phyloP scores from a whole-genome alignment of 129 eudicot genomes.

The Calendula officinalis region DNA sequence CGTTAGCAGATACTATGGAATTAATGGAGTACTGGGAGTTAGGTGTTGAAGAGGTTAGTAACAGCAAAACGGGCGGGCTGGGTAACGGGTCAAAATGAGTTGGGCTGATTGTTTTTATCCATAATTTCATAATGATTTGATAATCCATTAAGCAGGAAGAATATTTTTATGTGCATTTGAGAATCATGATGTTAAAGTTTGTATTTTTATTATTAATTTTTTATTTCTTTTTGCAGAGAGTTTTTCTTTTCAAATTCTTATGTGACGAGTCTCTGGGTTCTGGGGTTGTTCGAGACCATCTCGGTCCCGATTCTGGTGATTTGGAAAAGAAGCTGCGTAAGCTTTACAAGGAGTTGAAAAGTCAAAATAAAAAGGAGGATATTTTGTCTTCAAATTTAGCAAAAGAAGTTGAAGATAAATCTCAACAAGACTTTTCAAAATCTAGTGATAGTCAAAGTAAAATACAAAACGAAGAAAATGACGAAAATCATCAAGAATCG shows the following conservation, averaged over 20 bases:
- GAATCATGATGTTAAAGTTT: slow-evolving; percentile 10
- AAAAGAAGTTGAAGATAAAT: slow-evolving; percentile 27
- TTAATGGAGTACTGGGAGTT: slow-evolving; percentile 82
- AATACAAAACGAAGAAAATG: slow-evolving; percentile 26
- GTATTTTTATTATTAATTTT: slow-evolving; percentile 1
- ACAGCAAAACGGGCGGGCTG: background rate
- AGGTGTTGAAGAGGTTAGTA: slow-evolving; percentile 69
- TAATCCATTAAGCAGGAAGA: background rate
- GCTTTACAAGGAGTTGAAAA: slow-evolving; percentile 42
- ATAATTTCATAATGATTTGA: background rate
- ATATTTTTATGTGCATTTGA: background rate
- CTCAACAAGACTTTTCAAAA: slow-evolving; percentile 30
- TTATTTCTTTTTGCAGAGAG: slow-evolving; percentile 85
- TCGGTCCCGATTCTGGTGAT: slow-evolving; percentile 40
- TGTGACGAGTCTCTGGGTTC: slow-evolving; percentile 78
- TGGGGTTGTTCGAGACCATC: slow-evolving; percentile 60
- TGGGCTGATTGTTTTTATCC: background rate
- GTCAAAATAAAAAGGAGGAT: slow-evolving; percentile 46
- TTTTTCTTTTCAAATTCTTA: slow-evolving; percentile 69
- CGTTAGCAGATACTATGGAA: slow-evolving; percentile 68
- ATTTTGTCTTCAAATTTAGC: slow-evolving; percentile 31
- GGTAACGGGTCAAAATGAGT: background rate
- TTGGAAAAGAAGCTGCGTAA: slow-evolving; percentile 48
- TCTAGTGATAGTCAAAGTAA: slow-evolving; percentile 35
- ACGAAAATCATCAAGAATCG: slow-evolving; percentile 33